Percentiles rank a stretch among this genome's conserved stretches.
phyloP scores from a whole-genome alignment of 495 filamentous ascomycete species.

The Filosporella fistucella region DNA sequence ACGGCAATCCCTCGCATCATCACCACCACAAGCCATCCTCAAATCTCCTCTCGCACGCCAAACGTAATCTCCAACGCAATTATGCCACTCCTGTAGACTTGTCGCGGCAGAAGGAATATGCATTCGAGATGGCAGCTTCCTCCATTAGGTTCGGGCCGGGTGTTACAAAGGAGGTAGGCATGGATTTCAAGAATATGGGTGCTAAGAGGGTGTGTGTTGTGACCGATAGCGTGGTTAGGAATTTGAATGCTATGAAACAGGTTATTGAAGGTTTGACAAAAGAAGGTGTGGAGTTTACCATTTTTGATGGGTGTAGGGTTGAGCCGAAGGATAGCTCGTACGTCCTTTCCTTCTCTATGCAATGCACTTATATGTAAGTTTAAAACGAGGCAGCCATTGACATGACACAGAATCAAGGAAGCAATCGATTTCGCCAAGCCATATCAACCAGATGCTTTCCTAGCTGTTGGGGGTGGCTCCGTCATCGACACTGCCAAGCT shows the following conservation, averaged over 20 bases:
- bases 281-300: slow-evolving; percentile 73
- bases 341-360: slow-evolving; percentile 25
- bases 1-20: slow-evolving; percentile 75
- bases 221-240: slow-evolving; percentile 74
- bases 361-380: too few species aligned
- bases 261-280: slow-evolving; percentile 69
- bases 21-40: slow-evolving; percentile 52
- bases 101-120: slow-evolving; percentile 84
- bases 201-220: slow-evolving; percentile 84
- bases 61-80: slow-evolving; percentile 47
- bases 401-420: slow-evolving; percentile 61
- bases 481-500: slow-evolving; percentile 98
- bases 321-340: slow-evolving; percentile 94
- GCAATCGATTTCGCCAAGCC: slow-evolving; percentile 81
- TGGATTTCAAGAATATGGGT: slow-evolving; percentile 93
- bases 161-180: slow-evolving; percentile 94
- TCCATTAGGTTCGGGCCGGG: slow-evolving; percentile 92
- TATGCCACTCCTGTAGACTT: slow-evolving; percentile 70
- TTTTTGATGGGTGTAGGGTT: slow-evolving; percentile 72
- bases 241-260: slow-evolving; percentile 80
- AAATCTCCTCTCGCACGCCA: slow-evolving; percentile 48
- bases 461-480: slow-evolving; percentile 84
- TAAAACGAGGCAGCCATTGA: too few species aligned
- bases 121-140: slow-evolving; percentile 96
- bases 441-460: slow-evolving; percentile 77